Base-by-base conservation (phyloP, 129 eudicot species). In the Centaurea solstitialis region DNA sequence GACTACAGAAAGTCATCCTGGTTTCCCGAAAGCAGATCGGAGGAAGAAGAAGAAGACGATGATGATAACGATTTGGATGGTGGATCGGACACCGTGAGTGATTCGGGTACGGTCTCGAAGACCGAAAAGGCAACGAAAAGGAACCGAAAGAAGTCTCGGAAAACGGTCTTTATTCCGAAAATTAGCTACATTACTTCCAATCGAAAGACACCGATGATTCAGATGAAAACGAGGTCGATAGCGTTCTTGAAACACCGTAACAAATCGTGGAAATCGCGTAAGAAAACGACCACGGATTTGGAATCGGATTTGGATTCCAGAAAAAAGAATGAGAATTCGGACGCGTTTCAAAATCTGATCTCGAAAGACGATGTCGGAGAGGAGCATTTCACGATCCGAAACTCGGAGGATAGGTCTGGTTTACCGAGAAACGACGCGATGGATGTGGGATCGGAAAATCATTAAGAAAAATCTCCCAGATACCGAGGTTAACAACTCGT, bases 181-280 rank as follows among this genome's bases (percentile, higher is more conserved):
- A 91, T 95, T 73, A 95, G 93, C 68, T 95, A 95, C 82, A 93
- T 95, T n/a, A 90, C 97, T 68, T 94, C 98, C 37, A 87, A 91
- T 77, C 87, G 86, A 82, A 88, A 83, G 84, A 83, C 13, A 89
- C 83, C 38, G 87, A 81, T 76, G 85, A 89, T 76, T 88, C 96
- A 9, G 91, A 53, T 35, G 93, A 78, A 21, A 80, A 81, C 76
- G 88, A 79, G 75, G 89, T 94, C 33, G 89, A 90, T 20, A 91
- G 87, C 80, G 98, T 91, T 71, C 85, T 92, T 82, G 92, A 85
- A 22, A 85, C 92, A 83, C 43, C 93, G 80, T 70, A 81, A 75
- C 1, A 87, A 86, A 57, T 77, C 93, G 15, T 83, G 91, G 12
- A 85, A 89, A 73, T 76, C 90, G 21, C 85, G 70, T 72, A 88